Evolutionary conservation across 2,329 filamentous ascomycete genomes (phyloP), one percentile per base, ranked within the genome.

Genomic region (Geoglossum cookeanum): DNA sequence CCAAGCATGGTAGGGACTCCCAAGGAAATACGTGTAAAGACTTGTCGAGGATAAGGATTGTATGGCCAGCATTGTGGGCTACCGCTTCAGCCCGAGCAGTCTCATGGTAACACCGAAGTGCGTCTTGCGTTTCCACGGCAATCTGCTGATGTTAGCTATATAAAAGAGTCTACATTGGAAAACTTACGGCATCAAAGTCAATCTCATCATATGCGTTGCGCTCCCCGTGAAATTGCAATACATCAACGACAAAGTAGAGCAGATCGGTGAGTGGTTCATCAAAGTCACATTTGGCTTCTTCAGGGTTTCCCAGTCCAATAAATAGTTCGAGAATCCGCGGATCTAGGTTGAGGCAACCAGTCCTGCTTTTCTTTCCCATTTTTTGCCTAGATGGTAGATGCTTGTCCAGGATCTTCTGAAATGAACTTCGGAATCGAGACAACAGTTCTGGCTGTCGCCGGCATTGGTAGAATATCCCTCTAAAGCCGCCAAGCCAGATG

Each of bases 151-250:
- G 4, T 9, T 39, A 54, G 22, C 1, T 22, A 13, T 22, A 45
- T 51, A 3, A 9, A 2, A 3, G 48, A 30, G 15, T 30, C 17
- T 29, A 5, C 22, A 44, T 5, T 35, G 3, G 37, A 60, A 4
- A n/a, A 35, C 59, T 61, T 59, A 68, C 64, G 52, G 77, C 73
- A 63, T 98, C 92, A 66, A 97, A 94, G 68, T 97, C 91, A 61
- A 98, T 87, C 71, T 98, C 92, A 64, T 98, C 92, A 69, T 96
- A 96, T 0, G 94, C 92, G 66, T 97, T 98, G 53, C 83, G 80
- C 70, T 98, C 94, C 15, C 92, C 92, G 63, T 95, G 87, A 69
- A 98, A 97, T 67, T 97, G 92, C 2, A 98, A 75, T 55, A 97
- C 90, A 64, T 98, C 92, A 4, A 98, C 84, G 0, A 97, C 86